Base-by-base conservation (phyloP, 441 rosid genomes). In the Gossypium davidsonii region DNA sequence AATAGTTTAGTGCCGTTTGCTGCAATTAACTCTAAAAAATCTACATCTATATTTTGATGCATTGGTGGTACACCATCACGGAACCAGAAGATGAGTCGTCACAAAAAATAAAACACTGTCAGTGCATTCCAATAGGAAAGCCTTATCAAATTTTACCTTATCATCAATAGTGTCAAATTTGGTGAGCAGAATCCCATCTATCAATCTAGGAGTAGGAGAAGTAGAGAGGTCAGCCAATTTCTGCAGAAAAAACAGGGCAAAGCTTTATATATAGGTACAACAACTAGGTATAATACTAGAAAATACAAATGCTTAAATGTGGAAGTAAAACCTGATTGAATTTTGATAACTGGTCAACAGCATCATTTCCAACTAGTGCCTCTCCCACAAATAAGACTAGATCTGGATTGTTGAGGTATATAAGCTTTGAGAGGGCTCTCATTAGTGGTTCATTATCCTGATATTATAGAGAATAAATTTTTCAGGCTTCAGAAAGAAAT, bases 361-460 rank as follows among this genome's bases (percentile, higher is more conserved):
- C 99, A 79, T 95, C 98, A 79, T 95, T 92, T 63, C 99, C 99
- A 76, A 92, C 99, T 65, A 95, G 84, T 60, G 99, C 98, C 86
- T 95, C 99, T 76, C 99, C 98, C 73, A 95, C 99, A 80, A 92
- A 95, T 86, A 95, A 83, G 69, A 95, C 95, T 75, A 95, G 84
- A 83, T 95, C 96, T 0, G 99, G 98, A 55, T 65, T 85, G 84
- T 92, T 95, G 58, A 90, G 91, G 83, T 90, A 67, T 48, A 94
- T 83, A 77, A 94, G 92, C 84, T 94, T 92, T 21, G 99, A 88
- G 49, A 94, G 94, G 42, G 99, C 99, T 82, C 99, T 90, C 98
- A 92, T 94, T 77, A 94, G 81, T 14, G 98, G 99, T 77, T 94
- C 99, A 80, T 94, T 94, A 72, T 92, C 98, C 97, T 91, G 82